These are phyloP conservation scores for Xylaria sp. DNA, from an alignment of 2,329 filamentous ascomycete genomes.

Conservation along the genomic window DNA sequence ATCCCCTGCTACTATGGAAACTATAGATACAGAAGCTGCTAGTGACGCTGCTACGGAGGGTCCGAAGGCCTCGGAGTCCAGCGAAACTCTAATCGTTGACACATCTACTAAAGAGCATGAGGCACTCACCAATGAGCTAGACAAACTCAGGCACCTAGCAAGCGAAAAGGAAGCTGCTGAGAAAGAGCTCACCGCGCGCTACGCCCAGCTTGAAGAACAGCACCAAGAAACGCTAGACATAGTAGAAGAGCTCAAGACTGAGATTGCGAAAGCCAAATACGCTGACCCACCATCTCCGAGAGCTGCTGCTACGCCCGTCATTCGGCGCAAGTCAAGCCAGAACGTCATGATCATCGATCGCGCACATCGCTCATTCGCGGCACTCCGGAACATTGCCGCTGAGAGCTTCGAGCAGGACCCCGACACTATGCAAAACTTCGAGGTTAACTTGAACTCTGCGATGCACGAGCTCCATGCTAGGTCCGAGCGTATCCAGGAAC, in stretches of 20 bases:
- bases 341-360: slow-evolving; percentile 88
- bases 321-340: slow-evolving; percentile 93
- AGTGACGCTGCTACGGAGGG: slow-evolving; percentile 56
- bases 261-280: slow-evolving; percentile 80
- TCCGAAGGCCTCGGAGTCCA: slow-evolving; percentile 56
- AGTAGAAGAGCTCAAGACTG: slow-evolving; percentile 90
- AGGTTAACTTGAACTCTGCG: slow-evolving; percentile 88
- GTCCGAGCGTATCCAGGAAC: slow-evolving; percentile 88
- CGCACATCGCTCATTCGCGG: slow-evolving; percentile 89
- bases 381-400: slow-evolving; percentile 85
- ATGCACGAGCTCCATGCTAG: slow-evolving; percentile 91
- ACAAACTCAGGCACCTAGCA: slow-evolving; percentile 75
- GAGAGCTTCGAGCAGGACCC: slow-evolving; percentile 87
- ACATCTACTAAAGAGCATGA: slow-evolving; percentile 53
- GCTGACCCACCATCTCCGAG: slow-evolving; percentile 70
- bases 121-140: slow-evolving; percentile 71
- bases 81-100: slow-evolving; percentile 53
- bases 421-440: slow-evolving; percentile 91
- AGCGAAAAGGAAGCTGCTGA: slow-evolving; percentile 82
- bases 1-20: slow-evolving; percentile 73
- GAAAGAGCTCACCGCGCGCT: slow-evolving; percentile 77
- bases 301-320: slow-evolving; percentile 76
- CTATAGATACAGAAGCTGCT: slow-evolving; percentile 68
- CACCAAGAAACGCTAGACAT: slow-evolving; percentile 85
- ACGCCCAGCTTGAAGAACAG: slow-evolving; percentile 83